Conservation (phyloP, 2,329 filamentous ascomycete genomes). For the Periglandula ipomoeae region DNA sequence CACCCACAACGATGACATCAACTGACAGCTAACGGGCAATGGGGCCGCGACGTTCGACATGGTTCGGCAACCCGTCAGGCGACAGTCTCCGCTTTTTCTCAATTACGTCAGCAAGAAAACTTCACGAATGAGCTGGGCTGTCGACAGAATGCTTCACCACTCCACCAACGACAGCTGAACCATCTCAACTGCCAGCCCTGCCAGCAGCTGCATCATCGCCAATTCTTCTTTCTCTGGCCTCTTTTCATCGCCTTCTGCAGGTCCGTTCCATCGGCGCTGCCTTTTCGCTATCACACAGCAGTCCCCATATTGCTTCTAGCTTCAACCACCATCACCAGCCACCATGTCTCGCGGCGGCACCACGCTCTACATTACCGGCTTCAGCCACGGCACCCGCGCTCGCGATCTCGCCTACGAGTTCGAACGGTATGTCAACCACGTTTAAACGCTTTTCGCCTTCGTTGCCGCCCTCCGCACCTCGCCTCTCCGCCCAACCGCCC, state of each 20-base stretch:
- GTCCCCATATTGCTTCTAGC: slow-evolving; percentile 2
- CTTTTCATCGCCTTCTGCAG: background rate
- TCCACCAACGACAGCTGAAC: slow-evolving; percentile 5
- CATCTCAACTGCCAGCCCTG: slow-evolving; percentile 1
- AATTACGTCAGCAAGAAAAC: slow-evolving; percentile 15
- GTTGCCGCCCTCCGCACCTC: slow-evolving; percentile 27
- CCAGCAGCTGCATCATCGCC: slow-evolving; percentile 6
- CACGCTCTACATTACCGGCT: slow-evolving; percentile 97
- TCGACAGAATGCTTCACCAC: slow-evolving; percentile 3
- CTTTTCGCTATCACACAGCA: slow-evolving; percentile 6
- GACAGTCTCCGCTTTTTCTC: background rate
- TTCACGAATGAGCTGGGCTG: too few relatives aligned
- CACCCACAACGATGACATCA: too few relatives aligned
- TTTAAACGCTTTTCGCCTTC: slow-evolving; percentile 28
- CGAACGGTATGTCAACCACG: slow-evolving; percentile 90
- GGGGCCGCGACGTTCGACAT: too few relatives aligned
- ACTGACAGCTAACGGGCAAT: too few relatives aligned
- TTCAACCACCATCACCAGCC: slow-evolving; percentile 10
- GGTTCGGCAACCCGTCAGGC: too few relatives aligned
- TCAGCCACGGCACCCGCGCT: slow-evolving; percentile 96
- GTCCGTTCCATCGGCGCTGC: slow-evolving; percentile 4
- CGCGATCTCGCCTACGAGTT: slow-evolving; percentile 99
- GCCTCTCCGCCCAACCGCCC: slow-evolving; percentile 34
- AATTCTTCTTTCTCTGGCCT: background rate
- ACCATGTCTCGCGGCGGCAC: slow-evolving; percentile 87